phyloP scores from a whole-genome alignment of 345 rosid species.

The Pistacia vera region DNA sequence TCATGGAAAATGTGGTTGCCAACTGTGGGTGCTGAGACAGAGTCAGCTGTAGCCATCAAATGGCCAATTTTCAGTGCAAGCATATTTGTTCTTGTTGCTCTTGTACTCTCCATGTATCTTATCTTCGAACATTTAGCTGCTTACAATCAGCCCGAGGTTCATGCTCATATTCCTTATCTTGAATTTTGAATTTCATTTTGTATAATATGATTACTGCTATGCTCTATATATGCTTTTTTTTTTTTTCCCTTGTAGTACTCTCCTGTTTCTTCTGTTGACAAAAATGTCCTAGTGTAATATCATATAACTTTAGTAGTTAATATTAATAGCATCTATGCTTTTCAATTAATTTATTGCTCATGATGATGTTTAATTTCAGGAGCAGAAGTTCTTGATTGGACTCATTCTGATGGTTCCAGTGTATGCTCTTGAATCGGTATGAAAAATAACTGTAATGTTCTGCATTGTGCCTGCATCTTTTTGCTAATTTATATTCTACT shows the following conservation, averaged over 20 bases:
- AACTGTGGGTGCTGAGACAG: constrained; percentile 45
- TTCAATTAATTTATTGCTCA: not conserved
- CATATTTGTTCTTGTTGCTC: constrained; percentile 74
- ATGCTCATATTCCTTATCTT: constrained; percentile 21
- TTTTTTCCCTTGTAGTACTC: not conserved
- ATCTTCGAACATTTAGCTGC: constrained; percentile 88
- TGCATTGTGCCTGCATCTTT: not conserved
- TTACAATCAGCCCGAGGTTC: constrained; percentile 97
- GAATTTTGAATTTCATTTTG: not conserved
- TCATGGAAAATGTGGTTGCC: constrained; percentile 45
- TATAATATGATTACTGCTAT: not conserved
- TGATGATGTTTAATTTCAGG: constrained; percentile 55
- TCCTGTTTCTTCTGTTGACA: not conserved
- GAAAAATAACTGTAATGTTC: constrained; percentile 13
- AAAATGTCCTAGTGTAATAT: not conserved
- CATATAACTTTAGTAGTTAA: not conserved
- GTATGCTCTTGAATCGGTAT: constrained; percentile 95
- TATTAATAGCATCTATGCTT: not conserved
- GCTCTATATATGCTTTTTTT: not conserved
- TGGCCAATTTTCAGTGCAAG: constrained; percentile 93
- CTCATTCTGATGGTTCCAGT: constrained; percentile 98
- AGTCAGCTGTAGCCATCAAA: constrained; percentile 42
- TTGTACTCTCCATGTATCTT: constrained; percentile 85
- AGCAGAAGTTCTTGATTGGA: constrained; percentile 94
- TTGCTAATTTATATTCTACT: not conserved